These are phyloP conservation scores for Eucalyptus rudis DNA, from an alignment of 345 rosid species.

Conservation along the genomic window DNA sequence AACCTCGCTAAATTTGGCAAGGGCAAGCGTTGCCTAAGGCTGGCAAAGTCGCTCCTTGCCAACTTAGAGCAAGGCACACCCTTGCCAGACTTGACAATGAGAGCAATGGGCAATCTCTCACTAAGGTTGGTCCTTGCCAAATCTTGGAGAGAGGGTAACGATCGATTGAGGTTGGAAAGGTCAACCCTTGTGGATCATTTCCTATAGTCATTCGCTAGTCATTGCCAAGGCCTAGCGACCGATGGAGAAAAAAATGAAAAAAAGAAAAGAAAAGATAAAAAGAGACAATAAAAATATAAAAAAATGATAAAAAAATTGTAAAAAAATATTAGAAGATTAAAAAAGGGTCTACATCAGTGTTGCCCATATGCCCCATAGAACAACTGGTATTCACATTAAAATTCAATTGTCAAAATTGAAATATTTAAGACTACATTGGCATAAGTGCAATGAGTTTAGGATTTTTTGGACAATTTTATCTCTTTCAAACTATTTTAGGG, in stretches of 20 bases:
- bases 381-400: too few relatives aligned
- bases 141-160: neutral
- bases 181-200: neutral
- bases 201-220: neutral
- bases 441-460: too few relatives aligned
- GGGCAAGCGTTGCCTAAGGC: neutral
- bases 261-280: too few relatives aligned
- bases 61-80: neutral
- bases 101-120: too few relatives aligned
- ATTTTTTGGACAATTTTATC: neutral
- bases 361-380: neutral
- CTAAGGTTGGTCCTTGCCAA: neutral
- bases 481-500: neutral
- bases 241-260: neutral
- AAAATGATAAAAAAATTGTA: too few relatives aligned
- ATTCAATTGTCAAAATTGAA: neutral
- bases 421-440: too few relatives aligned
- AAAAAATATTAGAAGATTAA: too few relatives aligned
- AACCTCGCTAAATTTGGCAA: neutral
- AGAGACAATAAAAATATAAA: neutral
- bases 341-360: neutral
- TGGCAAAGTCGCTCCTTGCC: accelerated
- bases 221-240: neutral
- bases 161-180: neutral
- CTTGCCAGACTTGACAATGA: neutral